A percentile compares a stretch with the other conserved stretches of the same genome.
Conservation (phyloP, 2,329 filamentous ascomycete species). For the Dactylellina leptospora region DNA sequence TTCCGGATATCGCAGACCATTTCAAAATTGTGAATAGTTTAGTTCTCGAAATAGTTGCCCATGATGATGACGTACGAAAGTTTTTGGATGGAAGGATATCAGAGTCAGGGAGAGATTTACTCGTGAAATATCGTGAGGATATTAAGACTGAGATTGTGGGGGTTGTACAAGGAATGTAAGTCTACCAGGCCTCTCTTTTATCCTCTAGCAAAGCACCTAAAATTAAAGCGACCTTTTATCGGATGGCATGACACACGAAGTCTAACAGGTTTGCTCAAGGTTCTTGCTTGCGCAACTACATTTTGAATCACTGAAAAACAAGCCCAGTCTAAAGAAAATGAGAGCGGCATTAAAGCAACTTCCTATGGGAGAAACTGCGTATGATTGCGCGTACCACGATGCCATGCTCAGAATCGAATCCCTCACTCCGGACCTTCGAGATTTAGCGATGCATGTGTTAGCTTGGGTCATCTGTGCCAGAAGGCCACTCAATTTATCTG, state of each 20-base stretch:
- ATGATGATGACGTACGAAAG: constrained; percentile 5
- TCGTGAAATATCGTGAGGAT: neutral
- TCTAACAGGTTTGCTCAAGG: constrained; percentile 9
- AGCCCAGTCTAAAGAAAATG: constrained; percentile 1
- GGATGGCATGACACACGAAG: no score
- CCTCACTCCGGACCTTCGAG: neutral
- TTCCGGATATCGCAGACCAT: constrained; percentile 50
- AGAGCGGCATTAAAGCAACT: neutral
- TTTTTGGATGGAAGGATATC: constrained; percentile 1
- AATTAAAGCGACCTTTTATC: no score
- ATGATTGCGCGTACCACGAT: constrained; percentile 5
- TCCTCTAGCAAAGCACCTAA: neutral
- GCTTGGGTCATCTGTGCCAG: constrained; percentile 8
- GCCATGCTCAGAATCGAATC: constrained; percentile 7
- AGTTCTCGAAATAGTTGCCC: constrained; percentile 8
- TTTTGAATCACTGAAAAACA: constrained; percentile 1
- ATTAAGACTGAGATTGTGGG: constrained; percentile 1
- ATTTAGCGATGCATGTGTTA: constrained; percentile 5
- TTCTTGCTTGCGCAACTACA: constrained; percentile 14
- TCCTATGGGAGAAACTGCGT: neutral
- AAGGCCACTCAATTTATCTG: neutral
- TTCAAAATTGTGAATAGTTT: neutral
- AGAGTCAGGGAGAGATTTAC: neutral
- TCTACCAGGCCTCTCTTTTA: neutral
- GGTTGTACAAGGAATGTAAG: constrained; percentile 13